Evolutionary conservation across 1,284 basidiomycete genomes (phyloP).

Genomic region (Ustilago xerochloae): DNA sequence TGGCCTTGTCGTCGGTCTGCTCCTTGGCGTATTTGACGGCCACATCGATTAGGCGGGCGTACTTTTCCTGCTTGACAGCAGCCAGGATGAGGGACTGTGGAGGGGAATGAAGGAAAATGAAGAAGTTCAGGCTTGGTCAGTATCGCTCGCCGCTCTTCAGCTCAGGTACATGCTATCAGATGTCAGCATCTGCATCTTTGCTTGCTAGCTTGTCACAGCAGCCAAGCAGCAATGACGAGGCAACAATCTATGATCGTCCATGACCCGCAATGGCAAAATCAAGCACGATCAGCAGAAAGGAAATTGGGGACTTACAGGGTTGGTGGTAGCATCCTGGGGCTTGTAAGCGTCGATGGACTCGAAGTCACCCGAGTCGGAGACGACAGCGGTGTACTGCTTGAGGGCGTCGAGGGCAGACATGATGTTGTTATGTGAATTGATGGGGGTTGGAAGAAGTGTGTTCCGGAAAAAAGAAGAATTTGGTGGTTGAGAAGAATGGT

Average conservation of each 20-base stretch:
- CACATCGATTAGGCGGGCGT: conserved; percentile 83
- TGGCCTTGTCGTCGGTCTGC: conserved; percentile 72
- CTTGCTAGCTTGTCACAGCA: background rate
- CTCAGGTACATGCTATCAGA: too few species aligned
- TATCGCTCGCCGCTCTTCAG: background rate
- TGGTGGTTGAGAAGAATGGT: background rate
- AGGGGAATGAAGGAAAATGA: background rate
- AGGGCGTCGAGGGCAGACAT: conserved; percentile 64
- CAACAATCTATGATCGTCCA: too few species aligned
- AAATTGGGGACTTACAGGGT: conserved; percentile 54
- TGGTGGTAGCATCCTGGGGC: conserved; percentile 68
- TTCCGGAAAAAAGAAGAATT: background rate
- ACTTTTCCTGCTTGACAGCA: conserved; percentile 88
- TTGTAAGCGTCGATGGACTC: conserved; percentile 67
- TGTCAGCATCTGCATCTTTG: background rate
- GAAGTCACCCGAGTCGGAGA: conserved; percentile 68
- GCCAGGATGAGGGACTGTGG: conserved; percentile 77
- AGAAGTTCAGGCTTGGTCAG: background rate
- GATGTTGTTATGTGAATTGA: conserved; percentile 19
- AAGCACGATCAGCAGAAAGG: background rate
- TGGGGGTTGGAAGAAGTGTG: background rate
- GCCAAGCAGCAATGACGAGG: background rate
- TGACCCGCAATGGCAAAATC: background rate
- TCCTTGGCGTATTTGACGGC: conserved; percentile 85
- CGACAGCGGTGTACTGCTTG: conserved; percentile 66